These are phyloP conservation scores for Corchorus olitorius DNA, from an alignment of 345 rosid genomes.

Conservation along the genomic window DNA sequence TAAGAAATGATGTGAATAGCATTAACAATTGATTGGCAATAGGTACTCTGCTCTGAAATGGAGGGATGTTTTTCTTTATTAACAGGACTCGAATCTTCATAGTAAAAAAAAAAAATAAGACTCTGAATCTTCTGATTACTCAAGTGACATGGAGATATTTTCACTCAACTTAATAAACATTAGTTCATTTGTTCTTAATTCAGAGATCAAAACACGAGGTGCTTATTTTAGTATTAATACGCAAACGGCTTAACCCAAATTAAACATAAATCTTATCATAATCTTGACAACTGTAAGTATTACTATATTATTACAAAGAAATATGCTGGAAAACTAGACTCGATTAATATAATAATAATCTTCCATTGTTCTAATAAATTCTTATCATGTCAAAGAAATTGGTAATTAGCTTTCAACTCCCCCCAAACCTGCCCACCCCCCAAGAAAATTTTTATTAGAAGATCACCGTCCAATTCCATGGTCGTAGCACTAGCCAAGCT, in stretches of 20 bases:
- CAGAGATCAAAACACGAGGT: background rate
- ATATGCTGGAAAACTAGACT: background rate
- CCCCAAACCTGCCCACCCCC: too few species aligned
- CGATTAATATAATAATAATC: background rate
- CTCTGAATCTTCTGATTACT: too few species aligned
- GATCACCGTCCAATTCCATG: background rate
- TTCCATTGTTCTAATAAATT: background rate
- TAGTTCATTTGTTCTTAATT: background rate
- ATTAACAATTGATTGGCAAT: too few species aligned
- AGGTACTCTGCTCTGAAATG: too few species aligned
- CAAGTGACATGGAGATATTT: too few species aligned
- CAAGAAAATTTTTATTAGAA: background rate
- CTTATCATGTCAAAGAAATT: background rate
- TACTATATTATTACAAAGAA: background rate
- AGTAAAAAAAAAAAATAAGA: too few species aligned
- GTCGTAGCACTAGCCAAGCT: background rate
- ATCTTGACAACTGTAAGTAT: background rate
- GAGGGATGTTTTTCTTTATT: background rate
- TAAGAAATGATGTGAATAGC: background rate
- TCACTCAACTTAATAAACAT: too few species aligned
- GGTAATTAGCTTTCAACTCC: too few species aligned
- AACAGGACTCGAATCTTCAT: background rate
- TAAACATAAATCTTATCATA: background rate
- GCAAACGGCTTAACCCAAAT: background rate
- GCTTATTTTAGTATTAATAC: background rate